Conservation (phyloP, 148 eudicot genomes). For the Chenopodium formosanum region DNA sequence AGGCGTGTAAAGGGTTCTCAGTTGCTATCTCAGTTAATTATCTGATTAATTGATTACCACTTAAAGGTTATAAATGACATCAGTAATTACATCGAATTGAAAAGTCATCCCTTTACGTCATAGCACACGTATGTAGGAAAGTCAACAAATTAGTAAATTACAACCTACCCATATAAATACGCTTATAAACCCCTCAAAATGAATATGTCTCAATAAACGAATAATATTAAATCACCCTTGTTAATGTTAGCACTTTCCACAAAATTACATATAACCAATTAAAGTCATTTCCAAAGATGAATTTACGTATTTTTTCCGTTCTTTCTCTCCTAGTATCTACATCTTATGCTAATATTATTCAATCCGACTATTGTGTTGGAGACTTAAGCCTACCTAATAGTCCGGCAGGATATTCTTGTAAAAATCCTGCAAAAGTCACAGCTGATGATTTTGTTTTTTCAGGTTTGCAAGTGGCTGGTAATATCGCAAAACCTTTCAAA, state of each 20-base stretch:
- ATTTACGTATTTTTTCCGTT: background rate
- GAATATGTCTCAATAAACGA: too few species aligned
- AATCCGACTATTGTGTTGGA: background rate
- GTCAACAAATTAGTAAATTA: too few species aligned
- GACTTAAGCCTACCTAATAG: background rate
- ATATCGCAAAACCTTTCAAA: background rate
- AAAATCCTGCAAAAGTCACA: conserved; percentile 6
- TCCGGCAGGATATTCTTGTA: conserved; percentile 10
- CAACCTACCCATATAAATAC: too few species aligned
- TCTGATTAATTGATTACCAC: too few species aligned
- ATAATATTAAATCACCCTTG: background rate
- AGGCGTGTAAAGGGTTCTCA: too few species aligned
- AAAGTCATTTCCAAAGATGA: background rate
- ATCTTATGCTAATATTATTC: background rate
- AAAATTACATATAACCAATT: background rate
- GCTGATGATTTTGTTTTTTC: conserved; percentile 2
- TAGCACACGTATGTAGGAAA: too few species aligned
- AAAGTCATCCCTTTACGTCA: too few species aligned
- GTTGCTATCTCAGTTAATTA: too few species aligned
- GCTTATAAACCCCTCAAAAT: too few species aligned
- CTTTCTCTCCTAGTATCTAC: background rate
- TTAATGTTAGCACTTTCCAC: background rate
- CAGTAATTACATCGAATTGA: too few species aligned
- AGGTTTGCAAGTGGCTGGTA: background rate
- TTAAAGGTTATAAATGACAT: too few species aligned